Conservation (phyloP, 78 protist species). For the Dictyostelium firmibasis region DNA sequence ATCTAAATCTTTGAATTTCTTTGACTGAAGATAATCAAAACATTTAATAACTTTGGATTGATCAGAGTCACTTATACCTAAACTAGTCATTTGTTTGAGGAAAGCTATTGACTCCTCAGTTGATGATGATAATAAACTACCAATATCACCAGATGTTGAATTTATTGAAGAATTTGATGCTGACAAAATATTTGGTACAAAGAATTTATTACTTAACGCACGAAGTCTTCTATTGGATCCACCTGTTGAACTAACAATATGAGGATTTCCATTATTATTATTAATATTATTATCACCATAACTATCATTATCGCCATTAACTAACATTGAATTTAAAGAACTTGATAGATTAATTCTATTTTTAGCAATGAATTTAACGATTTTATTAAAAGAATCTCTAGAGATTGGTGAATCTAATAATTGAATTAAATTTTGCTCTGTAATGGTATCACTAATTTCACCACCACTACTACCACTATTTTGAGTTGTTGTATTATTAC, state of each 20-base stretch:
- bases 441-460: not conserved
- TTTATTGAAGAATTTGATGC: not conserved
- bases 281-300: not conserved
- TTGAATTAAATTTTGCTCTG: constrained; percentile 37
- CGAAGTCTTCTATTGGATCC: constrained; percentile 25
- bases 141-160: not conserved
- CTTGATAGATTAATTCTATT: not conserved
- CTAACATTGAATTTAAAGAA: not conserved
- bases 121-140: not conserved
- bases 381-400: constrained; percentile 56
- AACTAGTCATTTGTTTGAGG: not conserved
- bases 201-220: constrained; percentile 8
- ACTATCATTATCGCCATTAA: not conserved
- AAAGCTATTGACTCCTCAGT: not conserved
- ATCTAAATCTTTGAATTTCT: constrained; percentile 40
- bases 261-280: not conserved
- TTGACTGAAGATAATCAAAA: constrained; percentile 30
- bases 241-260: not conserved
- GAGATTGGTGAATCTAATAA: constrained; percentile 51
- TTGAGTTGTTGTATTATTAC: not conserved
- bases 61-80: constrained; percentile 16
- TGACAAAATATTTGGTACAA: not conserved
- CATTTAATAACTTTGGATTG: constrained; percentile 44
- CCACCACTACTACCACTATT: not conserved
- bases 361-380: not conserved